Conservation (phyloP, 306 rosid species). For the Luffa acutangula region DNA sequence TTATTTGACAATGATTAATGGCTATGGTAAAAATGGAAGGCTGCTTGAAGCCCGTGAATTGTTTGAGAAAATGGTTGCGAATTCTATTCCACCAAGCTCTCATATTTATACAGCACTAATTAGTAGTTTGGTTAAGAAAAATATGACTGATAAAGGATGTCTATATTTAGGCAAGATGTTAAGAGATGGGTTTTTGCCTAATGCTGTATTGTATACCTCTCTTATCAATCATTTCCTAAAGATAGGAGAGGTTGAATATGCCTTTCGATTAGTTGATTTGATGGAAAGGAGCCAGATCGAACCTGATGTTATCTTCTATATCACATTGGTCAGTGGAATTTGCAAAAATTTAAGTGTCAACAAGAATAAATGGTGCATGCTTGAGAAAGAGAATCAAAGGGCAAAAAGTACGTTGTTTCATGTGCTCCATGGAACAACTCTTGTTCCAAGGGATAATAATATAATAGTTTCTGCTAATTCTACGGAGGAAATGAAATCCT, state of each 20-base stretch:
- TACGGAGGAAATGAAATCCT: constrained; percentile 12
- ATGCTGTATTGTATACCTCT: constrained; percentile 24
- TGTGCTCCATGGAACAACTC: constrained; percentile 15
- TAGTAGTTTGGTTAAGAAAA: constrained; percentile 26
- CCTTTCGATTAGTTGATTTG: constrained; percentile 27
- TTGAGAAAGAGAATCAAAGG: neutral
- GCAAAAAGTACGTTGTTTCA: constrained; percentile 20
- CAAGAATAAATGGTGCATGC: neutral
- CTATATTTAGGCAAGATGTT: constrained; percentile 31
- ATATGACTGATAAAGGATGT: constrained; percentile 29
- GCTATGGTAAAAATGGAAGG: constrained; percentile 25
- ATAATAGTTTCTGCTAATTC: constrained; percentile 1
- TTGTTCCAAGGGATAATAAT: constrained; percentile 2
- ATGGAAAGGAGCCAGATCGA: constrained; percentile 21
- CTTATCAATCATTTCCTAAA: constrained; percentile 27
- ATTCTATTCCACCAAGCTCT: constrained; percentile 30
- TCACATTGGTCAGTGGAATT: constrained; percentile 21
- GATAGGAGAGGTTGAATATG: constrained; percentile 23
- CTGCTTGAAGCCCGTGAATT: constrained; percentile 23
- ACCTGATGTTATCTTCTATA: constrained; percentile 17
- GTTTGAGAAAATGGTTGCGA: constrained; percentile 30
- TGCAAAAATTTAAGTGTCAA: constrained; percentile 15
- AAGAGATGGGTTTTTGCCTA: constrained; percentile 26
- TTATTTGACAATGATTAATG: constrained; percentile 29
- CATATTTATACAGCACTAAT: constrained; percentile 28